Evolutionary conservation across 352 stramenopile species (phyloP).

Genomic region (Phytophthora quininea): DNA sequence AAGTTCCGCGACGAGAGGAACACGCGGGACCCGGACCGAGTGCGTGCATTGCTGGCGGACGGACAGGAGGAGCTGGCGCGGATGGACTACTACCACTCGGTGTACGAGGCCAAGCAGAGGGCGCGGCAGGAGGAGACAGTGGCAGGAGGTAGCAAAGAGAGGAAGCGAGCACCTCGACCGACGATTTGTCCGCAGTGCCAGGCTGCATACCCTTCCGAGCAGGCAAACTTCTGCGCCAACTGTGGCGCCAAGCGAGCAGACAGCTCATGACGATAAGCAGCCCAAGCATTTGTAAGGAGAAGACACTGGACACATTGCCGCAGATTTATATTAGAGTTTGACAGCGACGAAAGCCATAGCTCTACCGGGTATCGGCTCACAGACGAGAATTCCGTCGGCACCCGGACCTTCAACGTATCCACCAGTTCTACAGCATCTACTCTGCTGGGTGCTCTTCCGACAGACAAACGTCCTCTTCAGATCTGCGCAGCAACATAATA

Average conservation of each 20-base stretch:
- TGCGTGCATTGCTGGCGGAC: slow-evolving; percentile 64
- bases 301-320: no score
- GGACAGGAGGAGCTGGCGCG: slow-evolving; percentile 76
- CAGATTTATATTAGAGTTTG: no score
- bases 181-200: slow-evolving; percentile 48
- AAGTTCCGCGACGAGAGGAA: slow-evolving; percentile 73
- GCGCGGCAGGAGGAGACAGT: slow-evolving; percentile 17
- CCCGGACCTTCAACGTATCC: no score
- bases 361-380: no score
- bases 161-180: background rate
- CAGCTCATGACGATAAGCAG: slow-evolving; percentile 22
- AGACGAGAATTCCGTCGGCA: no score
- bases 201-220: slow-evolving; percentile 44
- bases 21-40: slow-evolving; percentile 57
- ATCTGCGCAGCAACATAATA: no score
- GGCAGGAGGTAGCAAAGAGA: background rate
- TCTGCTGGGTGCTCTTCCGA: no score
- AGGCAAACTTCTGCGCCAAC: slow-evolving; percentile 78
- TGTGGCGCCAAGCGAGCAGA: slow-evolving; percentile 62
- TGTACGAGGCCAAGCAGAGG: slow-evolving; percentile 73
- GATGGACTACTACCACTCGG: slow-evolving; percentile 89
- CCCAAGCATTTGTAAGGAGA: background rate
- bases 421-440: no score
- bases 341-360: no score
- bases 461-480: no score